These are phyloP conservation scores for Trametes cubensis DNA, from an alignment of 768 basidiomycete species.

Conservation along the genomic window DNA sequence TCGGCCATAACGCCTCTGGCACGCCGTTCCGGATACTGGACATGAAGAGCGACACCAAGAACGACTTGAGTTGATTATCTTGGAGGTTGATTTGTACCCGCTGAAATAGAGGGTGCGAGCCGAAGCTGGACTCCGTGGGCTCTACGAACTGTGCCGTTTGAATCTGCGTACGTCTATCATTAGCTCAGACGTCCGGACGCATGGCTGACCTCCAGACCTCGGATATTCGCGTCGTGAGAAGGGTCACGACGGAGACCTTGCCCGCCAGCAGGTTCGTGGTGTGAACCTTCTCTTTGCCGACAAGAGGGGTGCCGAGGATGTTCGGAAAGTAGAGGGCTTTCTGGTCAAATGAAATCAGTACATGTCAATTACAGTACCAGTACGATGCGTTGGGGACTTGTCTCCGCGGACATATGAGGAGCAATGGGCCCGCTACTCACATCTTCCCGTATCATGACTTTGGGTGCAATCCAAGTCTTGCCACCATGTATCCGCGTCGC, in stretches of 20 bases:
- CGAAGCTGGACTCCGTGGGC: slow-evolving; percentile 55
- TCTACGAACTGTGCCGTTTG: slow-evolving; percentile 75
- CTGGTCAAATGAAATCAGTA: slow-evolving; percentile 43
- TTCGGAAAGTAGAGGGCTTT: slow-evolving; percentile 93
- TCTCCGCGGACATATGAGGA: no score
- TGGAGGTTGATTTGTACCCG: slow-evolving; percentile 90
- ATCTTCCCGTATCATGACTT: slow-evolving; percentile 85
- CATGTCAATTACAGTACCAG: no score
- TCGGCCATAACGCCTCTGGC: slow-evolving; percentile 64
- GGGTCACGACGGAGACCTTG: slow-evolving; percentile 76
- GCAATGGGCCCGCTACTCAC: slow-evolving; percentile 48
- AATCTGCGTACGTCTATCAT: slow-evolving; percentile 47
- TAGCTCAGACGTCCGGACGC: neutral
- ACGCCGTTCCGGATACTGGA: slow-evolving; percentile 68
- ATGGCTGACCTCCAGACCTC: slow-evolving; percentile 55
- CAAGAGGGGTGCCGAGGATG: slow-evolving; percentile 71
- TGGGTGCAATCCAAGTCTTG: slow-evolving; percentile 93
- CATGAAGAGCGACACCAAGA: slow-evolving; percentile 86
- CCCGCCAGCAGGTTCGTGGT: slow-evolving; percentile 79
- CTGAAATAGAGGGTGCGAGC: slow-evolving; percentile 63
- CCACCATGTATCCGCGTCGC: slow-evolving; percentile 82
- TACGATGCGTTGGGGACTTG: no score
- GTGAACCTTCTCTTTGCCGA: slow-evolving; percentile 56
- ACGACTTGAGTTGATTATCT: slow-evolving; percentile 89
- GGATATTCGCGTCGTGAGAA: slow-evolving; percentile 86